phyloP scores from a whole-genome alignment of 768 basidiomycete species.

The Tremella mesenterica region DNA sequence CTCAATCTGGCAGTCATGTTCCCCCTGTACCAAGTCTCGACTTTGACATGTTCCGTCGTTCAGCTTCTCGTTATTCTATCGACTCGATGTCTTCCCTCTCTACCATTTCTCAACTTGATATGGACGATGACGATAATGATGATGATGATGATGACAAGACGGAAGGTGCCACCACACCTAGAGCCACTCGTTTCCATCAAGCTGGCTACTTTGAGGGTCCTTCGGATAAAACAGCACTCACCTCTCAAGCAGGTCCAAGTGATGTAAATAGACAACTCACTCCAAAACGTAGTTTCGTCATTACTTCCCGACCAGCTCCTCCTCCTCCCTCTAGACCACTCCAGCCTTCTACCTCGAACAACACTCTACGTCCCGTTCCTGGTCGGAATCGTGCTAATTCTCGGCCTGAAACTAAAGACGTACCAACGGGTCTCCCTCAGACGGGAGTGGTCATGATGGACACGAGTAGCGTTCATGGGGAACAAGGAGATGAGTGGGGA shows the following conservation, averaged over 20 bases:
- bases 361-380: neutral
- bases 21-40: slow-evolving; percentile 11
- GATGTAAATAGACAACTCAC: neutral
- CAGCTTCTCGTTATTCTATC: slow-evolving; percentile 25
- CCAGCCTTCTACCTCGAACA: neutral
- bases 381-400: neutral
- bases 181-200: slow-evolving; percentile 9
- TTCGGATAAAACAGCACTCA: neutral
- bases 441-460: slow-evolving; percentile 5
- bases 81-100: slow-evolving; percentile 9
- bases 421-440: neutral
- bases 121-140: neutral
- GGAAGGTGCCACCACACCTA: slow-evolving; percentile 24
- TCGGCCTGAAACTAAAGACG: neutral
- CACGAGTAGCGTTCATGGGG: slow-evolving; percentile 23
- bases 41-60: slow-evolving; percentile 22
- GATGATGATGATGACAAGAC: slow-evolving; percentile 5
- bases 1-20: no score
- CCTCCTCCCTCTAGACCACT: neutral
- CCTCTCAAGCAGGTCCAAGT: neutral
- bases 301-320: neutral
- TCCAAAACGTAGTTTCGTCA: slow-evolving; percentile 5
- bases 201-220: slow-evolving; percentile 14
- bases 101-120: neutral
- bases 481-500: slow-evolving; percentile 39